phyloP scores from a whole-genome alignment of 2,329 filamentous ascomycete species.

The Cladophialophora exuberans region DNA sequence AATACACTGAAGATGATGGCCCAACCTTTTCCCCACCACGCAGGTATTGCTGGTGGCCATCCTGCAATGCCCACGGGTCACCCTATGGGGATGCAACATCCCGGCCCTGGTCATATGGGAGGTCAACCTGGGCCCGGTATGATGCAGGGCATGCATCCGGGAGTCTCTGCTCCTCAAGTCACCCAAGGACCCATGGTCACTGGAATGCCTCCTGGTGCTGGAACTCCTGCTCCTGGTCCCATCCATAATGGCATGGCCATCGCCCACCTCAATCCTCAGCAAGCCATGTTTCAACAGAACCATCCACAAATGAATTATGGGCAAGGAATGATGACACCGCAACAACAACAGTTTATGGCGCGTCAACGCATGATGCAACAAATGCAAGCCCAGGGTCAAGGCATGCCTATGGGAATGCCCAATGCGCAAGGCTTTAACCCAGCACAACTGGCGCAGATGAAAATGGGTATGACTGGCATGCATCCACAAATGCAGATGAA shows the following conservation, averaged over 20 bases:
- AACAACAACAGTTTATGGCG: constrained; percentile 36
- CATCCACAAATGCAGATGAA: constrained; percentile 41
- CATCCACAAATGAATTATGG: constrained; percentile 34
- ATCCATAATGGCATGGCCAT: constrained; percentile 61
- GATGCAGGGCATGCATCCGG: constrained; percentile 63
- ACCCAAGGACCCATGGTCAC: constrained; percentile 67
- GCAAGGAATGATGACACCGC: constrained; percentile 34
- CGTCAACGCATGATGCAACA: constrained; percentile 37
- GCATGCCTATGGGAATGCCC: constrained; percentile 31
- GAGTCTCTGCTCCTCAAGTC: constrained; percentile 64
- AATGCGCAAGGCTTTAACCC: constrained; percentile 36
- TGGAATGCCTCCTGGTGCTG: constrained; percentile 63
- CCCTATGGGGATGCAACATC: constrained; percentile 62
- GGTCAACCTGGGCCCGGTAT: constrained; percentile 51
- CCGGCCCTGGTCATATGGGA: constrained; percentile 59
- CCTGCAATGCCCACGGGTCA: constrained; percentile 63
- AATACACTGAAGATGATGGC: constrained; percentile 60
- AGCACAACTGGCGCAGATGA: constrained; percentile 46
- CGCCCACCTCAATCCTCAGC: constrained; percentile 62
- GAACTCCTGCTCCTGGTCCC: constrained; percentile 53
- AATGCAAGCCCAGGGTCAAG: constrained; percentile 27
- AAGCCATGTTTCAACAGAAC: constrained; percentile 58
- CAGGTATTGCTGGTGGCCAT: constrained; percentile 58
- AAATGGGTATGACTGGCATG: constrained; percentile 28
- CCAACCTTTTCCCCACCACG: constrained; percentile 61